Percentiles rank a stretch among this genome's conserved stretches.
Evolutionary conservation across 768 basidiomycete genomes (phyloP).

Genomic region (Hygrophorus russula): DNA sequence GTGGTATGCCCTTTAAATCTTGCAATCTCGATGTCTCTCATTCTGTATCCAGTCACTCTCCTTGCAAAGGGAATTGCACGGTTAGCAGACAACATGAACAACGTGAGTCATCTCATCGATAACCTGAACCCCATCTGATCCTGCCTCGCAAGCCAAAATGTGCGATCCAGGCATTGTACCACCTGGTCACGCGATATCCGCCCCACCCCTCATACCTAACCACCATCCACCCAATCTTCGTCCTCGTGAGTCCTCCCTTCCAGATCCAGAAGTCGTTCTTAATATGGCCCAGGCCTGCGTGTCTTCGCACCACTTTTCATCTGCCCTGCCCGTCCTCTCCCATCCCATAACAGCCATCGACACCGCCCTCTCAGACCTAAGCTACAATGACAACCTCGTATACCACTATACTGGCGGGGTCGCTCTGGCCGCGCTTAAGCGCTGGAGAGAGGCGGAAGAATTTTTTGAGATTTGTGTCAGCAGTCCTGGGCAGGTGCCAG

Average conservation of each 20-base stretch:
- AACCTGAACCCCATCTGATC: background rate
- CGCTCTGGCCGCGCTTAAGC: slow-evolving; percentile 50
- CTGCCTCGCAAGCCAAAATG: slow-evolving; percentile 17
- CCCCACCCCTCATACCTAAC: slow-evolving; percentile 50
- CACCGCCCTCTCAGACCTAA: slow-evolving; percentile 46
- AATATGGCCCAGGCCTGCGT: slow-evolving; percentile 40
- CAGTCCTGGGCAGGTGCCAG: slow-evolving; percentile 43
- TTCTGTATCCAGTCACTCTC: slow-evolving; percentile 36
- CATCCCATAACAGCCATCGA: slow-evolving; percentile 61
- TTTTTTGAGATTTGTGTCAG: slow-evolving; percentile 73
- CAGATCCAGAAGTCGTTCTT: background rate
- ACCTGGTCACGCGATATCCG: slow-evolving; percentile 54
- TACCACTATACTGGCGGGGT: slow-evolving; percentile 81
- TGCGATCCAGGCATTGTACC: slow-evolving; percentile 47
- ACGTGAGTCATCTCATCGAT: slow-evolving; percentile 29
- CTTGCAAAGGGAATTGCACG: slow-evolving; percentile 55
- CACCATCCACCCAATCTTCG: slow-evolving; percentile 56
- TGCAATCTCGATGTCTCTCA: background rate
- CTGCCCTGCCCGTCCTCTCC: slow-evolving; percentile 50
- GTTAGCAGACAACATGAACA: slow-evolving; percentile 33
- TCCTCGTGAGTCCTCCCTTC: slow-evolving; percentile 33
- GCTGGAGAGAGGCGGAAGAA: slow-evolving; percentile 61
- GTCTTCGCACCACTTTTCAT: slow-evolving; percentile 35
- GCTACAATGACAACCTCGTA: slow-evolving; percentile 69
- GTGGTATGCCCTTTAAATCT: slow-evolving; percentile 28